Evolutionary conservation across 2,329 filamentous ascomycete species (phyloP).

Genomic region (Stachybotrys elegans): DNA sequence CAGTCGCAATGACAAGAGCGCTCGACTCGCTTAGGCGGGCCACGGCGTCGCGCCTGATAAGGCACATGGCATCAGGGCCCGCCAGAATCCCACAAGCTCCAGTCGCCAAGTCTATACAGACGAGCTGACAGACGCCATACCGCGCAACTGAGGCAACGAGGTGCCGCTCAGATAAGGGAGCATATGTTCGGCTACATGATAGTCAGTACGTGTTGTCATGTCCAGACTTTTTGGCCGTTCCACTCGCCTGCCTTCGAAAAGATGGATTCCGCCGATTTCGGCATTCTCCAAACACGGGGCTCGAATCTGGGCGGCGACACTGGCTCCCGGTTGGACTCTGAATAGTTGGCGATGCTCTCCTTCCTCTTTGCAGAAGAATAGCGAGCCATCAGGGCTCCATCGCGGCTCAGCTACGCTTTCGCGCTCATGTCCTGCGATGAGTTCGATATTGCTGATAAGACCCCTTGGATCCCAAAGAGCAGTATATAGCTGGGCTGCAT

Average conservation of each 20-base stretch:
- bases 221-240: background rate
- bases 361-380: conserved; percentile 43
- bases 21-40: conserved; percentile 26
- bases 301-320: conserved; percentile 21
- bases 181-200: conserved; percentile 30
- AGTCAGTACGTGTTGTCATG: conserved; percentile 3
- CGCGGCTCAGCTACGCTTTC: conserved; percentile 44
- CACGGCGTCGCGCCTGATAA: conserved; percentile 29
- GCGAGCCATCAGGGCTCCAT: conserved; percentile 42
- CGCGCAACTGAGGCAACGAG: conserved; percentile 28
- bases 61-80: conserved; percentile 20
- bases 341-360: conserved; percentile 44
- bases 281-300: conserved; percentile 34
- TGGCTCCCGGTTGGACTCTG: conserved; percentile 21
- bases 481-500: conserved; percentile 36
- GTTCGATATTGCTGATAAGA: conserved; percentile 21
- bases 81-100: conserved; percentile 24
- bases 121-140: conserved; percentile 26
- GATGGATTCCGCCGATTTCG: conserved; percentile 31
- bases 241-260: conserved; percentile 24
- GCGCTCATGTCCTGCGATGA: conserved; percentile 35
- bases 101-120: conserved; percentile 31
- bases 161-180: conserved; percentile 26
- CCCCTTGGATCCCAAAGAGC: conserved; percentile 34
- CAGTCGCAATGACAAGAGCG: conserved; percentile 32